Base-by-base conservation (phyloP, 148 eudicot genomes). In the Chenopodium quinoa region DNA sequence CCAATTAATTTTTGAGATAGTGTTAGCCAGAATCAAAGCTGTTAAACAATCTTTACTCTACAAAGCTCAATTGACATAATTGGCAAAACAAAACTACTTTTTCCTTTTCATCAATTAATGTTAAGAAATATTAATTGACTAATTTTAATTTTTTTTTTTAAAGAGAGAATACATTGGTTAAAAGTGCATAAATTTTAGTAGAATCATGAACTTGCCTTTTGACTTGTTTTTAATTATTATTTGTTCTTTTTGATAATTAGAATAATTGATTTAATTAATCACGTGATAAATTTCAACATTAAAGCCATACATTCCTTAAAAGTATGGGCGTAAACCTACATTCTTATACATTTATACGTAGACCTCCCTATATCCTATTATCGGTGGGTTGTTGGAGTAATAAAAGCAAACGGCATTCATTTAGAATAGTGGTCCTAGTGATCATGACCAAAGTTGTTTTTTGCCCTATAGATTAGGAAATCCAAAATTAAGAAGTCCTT, bases 381-480 rank as follows among this genome's bases (percentile, higher is more conserved):
- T 2, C 37, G 63, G 77, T 74, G 77, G 77, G 63, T 74, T 52
- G 77, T 74, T 74, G 77, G 63, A 27, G 56, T 25, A 74, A 48
- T 74, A 74, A 74, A 52, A 50, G 77, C 77, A 74, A 27, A 62
- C 22, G 47, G 17, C 46, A 81, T 64, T 46, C 63, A 48, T 71
- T 58, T 58, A 72, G 54, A 19, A 64, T 13, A 29, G 82, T 83
- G 82, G 82, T 78, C 82, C 81, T 22, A 32, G 32, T 32, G 10
- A 73, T 64, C 71, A 60, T 50, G 64, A n/a, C n/a, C 50, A 52
- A 46, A 54, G 75, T 74, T 68, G 65, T 82, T 68, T 40, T 71
- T 47, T 75, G 79, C 82, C 82, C 44, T 79, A 31, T 75, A 0
- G 22, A 75, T 79, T 37, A n/a, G 72, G 77, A 82, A 80, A 84